Evolutionary conservation across 768 basidiomycete genomes (phyloP).

Genomic region (Piloderma croceum): DNA sequence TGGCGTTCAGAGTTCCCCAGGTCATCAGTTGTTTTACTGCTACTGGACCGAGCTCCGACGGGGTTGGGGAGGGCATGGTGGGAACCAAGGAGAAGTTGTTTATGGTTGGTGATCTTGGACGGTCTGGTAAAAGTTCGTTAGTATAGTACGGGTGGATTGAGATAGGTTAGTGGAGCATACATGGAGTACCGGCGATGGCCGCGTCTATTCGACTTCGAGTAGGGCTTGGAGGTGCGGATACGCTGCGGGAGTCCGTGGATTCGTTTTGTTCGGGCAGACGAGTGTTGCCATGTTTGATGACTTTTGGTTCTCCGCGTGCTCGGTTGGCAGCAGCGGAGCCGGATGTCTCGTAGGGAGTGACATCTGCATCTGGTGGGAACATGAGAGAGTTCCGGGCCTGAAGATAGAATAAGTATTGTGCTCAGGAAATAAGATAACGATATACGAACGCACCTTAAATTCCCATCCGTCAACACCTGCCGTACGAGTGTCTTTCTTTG

Average conservation of each 20-base stretch:
- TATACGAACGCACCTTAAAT: conserved; percentile 64
- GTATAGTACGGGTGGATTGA: neutral
- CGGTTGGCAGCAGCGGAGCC: conserved; percentile 22
- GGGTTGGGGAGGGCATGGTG: conserved; percentile 81
- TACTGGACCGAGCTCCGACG: conserved; percentile 70
- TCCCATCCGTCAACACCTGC: conserved; percentile 79
- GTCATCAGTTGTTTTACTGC: conserved; percentile 95
- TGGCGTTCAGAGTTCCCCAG: conserved; percentile 90
- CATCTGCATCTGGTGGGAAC: conserved; percentile 91
- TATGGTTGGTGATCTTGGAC: conserved; percentile 48
- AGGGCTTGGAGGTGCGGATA: conserved; percentile 76
- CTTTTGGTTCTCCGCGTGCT: conserved; percentile 43
- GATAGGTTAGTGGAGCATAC: conserved; percentile 40
- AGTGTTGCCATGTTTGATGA: conserved; percentile 77
- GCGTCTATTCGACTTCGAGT: conserved; percentile 87
- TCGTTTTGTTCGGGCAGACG: conserved; percentile 72
- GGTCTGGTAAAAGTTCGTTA: conserved; percentile 41
- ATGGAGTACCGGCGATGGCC: conserved; percentile 89
- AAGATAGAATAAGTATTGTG: conserved; percentile 1
- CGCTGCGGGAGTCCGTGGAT: conserved; percentile 31
- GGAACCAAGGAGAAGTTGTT: conserved; percentile 74
- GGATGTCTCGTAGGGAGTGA: conserved; percentile 62
- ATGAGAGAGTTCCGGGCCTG: conserved; percentile 92
- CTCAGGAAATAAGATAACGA: too few relatives aligned
- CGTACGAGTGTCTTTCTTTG: conserved; percentile 62